phyloP scores from a whole-genome alignment of 352 stramenopile species.

The Phytophthora capsici region DNA sequence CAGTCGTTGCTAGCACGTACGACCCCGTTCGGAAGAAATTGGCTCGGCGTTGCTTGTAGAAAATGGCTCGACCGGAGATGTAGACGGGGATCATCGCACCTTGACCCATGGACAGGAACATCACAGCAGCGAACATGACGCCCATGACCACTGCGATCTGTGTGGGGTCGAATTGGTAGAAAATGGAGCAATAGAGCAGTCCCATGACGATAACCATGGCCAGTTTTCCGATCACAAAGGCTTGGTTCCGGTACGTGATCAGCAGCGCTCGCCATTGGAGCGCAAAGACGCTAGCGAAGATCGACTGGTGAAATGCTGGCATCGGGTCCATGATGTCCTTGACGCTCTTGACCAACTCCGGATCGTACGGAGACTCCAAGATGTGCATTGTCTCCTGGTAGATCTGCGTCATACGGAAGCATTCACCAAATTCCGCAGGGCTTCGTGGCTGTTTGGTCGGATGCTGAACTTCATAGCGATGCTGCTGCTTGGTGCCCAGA shows the following conservation, averaged over 20 bases:
- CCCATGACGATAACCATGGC: conserved; percentile 55
- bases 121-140: conserved; percentile 23
- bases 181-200: conserved; percentile 38
- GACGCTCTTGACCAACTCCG: conserved; percentile 26
- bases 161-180: conserved; percentile 26
- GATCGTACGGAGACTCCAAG: conserved; percentile 16
- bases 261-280: conserved; percentile 55
- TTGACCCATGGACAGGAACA: conserved; percentile 23
- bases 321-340: conserved; percentile 34
- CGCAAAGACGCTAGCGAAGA: conserved; percentile 26
- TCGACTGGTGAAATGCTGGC: conserved; percentile 41
- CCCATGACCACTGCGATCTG: conserved; percentile 25
- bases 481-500: conserved; percentile 39
- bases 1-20: conserved; percentile 12
- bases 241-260: conserved; percentile 57
- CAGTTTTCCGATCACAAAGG: conserved; percentile 38
- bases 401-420: conserved; percentile 28
- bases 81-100: conserved; percentile 22
- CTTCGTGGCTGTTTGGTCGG: conserved; percentile 13
- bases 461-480: conserved; percentile 14
- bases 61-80: conserved; percentile 19
- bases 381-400: conserved; percentile 12
- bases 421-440: conserved; percentile 40
- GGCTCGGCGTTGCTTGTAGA: conserved; percentile 19
- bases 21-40: conserved; percentile 23